Evolutionary conservation across 2,329 filamentous ascomycete genomes (phyloP).

Genomic region (Thielaviopsis populi): DNA sequence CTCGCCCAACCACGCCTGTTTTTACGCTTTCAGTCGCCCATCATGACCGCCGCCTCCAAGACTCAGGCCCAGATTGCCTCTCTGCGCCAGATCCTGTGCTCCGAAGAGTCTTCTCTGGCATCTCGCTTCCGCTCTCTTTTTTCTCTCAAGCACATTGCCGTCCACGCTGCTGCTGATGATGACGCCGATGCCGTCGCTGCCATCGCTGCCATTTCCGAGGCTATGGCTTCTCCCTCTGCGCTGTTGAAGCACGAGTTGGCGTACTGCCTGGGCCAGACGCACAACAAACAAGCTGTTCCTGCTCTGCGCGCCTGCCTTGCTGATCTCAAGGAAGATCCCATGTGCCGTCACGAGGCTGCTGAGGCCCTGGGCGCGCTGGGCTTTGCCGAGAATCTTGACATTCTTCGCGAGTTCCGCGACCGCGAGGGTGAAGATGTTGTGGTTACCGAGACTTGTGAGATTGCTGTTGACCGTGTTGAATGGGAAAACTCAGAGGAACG

Average conservation of each 20-base stretch:
- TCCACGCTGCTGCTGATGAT: constrained; percentile 51
- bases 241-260: constrained; percentile 92
- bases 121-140: constrained; percentile 92
- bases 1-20: neutral
- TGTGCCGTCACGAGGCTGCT: constrained; percentile 93
- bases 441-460: constrained; percentile 91
- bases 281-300: constrained; percentile 57
- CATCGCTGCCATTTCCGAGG: constrained; percentile 74
- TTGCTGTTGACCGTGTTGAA: constrained; percentile 82
- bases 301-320: constrained; percentile 60
- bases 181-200: constrained; percentile 40
- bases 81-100: constrained; percentile 61
- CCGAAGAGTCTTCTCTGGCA: constrained; percentile 68
- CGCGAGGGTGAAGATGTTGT: constrained; percentile 60
- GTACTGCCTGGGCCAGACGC: constrained; percentile 89
- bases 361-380: constrained; percentile 86
- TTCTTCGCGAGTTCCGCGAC: constrained; percentile 61
- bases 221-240: constrained; percentile 69
- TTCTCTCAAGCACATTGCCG: constrained; percentile 87
- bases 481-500: constrained; percentile 71
- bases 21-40: neutral
- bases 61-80: constrained; percentile 36
- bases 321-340: constrained; percentile 70
- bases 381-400: constrained; percentile 53
- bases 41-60: constrained; percentile 12